phyloP scores from a whole-genome alignment of 2,329 filamentous ascomycete species.

The Neofusicoccum kwambonambiense region DNA sequence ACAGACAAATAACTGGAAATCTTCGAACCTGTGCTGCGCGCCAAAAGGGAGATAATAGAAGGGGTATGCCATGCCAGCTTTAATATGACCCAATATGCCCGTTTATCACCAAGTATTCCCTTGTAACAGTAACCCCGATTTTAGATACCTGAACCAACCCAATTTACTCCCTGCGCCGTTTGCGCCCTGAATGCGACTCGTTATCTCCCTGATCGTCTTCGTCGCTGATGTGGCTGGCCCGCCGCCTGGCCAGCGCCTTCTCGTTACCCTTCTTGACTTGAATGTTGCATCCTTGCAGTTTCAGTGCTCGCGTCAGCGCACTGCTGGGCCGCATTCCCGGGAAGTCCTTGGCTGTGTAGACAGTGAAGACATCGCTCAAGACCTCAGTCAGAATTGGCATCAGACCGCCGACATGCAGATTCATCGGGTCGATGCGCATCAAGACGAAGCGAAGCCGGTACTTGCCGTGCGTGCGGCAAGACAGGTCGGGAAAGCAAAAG shows the following conservation, averaged over 20 bases:
- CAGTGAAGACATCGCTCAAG: conserved; percentile 71
- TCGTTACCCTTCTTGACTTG: conserved; percentile 86
- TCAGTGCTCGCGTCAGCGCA: conserved; percentile 68
- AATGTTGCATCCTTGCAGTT: conserved; percentile 78
- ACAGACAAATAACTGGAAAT: neutral
- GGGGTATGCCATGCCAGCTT: conserved; percentile 18
- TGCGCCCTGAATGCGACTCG: conserved; percentile 34
- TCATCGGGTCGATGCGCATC: conserved; percentile 65
- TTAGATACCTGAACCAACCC: conserved; percentile 2
- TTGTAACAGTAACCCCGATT: conserved; percentile 13
- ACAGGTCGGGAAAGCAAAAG: conserved; percentile 82
- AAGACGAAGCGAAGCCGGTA: conserved; percentile 74
- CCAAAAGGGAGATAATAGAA: conserved; percentile 10
- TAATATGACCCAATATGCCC: conserved; percentile 19
- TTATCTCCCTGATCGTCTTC: conserved; percentile 40
- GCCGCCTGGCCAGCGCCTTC: conserved; percentile 48
- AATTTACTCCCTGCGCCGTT: conserved; percentile 26
- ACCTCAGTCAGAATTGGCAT: conserved; percentile 51
- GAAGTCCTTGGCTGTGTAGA: conserved; percentile 83
- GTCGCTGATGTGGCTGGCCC: conserved; percentile 38
- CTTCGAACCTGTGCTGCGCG: conserved; percentile 8
- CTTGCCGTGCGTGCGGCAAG: conserved; percentile 72
- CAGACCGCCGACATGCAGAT: conserved; percentile 53
- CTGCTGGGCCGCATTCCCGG: conserved; percentile 81
- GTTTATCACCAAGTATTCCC: conserved; percentile 11